Base-by-base conservation (phyloP, 495 filamentous ascomycete genomes). In the Xylaria palmicola region DNA sequence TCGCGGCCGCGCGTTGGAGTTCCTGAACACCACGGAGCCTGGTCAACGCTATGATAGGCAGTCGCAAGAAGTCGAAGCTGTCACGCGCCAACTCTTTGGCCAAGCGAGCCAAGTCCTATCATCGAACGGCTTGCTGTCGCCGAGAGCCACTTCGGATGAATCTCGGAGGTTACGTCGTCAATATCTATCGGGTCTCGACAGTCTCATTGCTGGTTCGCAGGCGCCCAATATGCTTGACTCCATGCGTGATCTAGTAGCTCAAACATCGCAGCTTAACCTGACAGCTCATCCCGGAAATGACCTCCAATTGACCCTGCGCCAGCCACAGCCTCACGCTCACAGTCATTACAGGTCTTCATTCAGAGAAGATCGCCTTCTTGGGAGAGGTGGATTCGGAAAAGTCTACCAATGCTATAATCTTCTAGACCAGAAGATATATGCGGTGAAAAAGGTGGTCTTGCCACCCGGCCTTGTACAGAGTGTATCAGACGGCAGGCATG, bases 371-470 rank as follows among this genome's bases (percentile, higher is more conserved):
- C 53, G 62, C 17, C 62, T 83, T 4, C 64, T 85, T 10, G 82
- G 82, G 4, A 81, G 77, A 50, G 82, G 82, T 17, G 81, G 81
- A 5, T 85, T 83, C 62, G 82, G 82, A 17, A 81, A 80, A 47
- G 82, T 85, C 1, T 83, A 83, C 54, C 76, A 78, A 34, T 82
- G 79, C 56, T 79, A 69, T 26, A 82, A 83, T 48, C 75, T 79
- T 30, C 72, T 85, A 6, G 82, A 85, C 53, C 77, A 76, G 4
- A 78, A 79, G 50, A 72, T 73, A 34, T 85, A 85, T 60, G 82
- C 82, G 0, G 74, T 85, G 43, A 85, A 85, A 65, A 85, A 82
- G 59, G 82, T 85, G 9, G 77, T 77, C 13, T 66, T 85, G 7
- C 79, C 78, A 30, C 75, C 79, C 36, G 74, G 66, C 57, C 73